Evolutionary conservation across 345 rosid genomes (phyloP), one percentile per base, ranked within the genome.

Genomic region (Pistacia atlantica): DNA sequence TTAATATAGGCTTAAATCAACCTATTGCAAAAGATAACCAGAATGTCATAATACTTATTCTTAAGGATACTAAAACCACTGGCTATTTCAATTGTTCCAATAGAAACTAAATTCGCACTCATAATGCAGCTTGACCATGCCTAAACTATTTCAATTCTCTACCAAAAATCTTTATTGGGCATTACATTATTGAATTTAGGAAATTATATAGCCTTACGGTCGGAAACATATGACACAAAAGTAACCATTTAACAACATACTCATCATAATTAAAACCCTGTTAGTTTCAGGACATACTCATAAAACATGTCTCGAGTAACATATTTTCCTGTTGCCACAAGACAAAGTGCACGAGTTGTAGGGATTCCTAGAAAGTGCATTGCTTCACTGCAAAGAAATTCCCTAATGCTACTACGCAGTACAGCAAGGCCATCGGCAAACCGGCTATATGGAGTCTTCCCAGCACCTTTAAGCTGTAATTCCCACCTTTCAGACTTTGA

Each of bases 371-470:
- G 85, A 82, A 72, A 84, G 85, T 94, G 94, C 94, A 96, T 91
- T 48, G 91, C 87, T 87, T 94, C 99, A 80, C 98, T 92, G 81
- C 99, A 94, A 35, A 97, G 94, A 75, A 92, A 97, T 80, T 94
- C 99, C 31, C 98, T 83, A 74, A 97, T 89, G 87, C 99, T 97
- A 83, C 98, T 92, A 22, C 99, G 97, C 72, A 97, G 77, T 68
- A 97, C 98, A 6, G 98, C 99, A 63, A 94, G 97, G 71, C 99
- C 99, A 85, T 97, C 99, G 8, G 99, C 98, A 81, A 90, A 96
- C 56, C 97, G 95, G 84, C 97, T 97, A 76, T 94, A 97, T 8
- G 99, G 97, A 73, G 99, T 97, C 84, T 85, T 90, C 62, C 99
- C 98, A 11, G 97, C 90, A 80, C 97, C 99, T 87, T 97, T 97